These are phyloP conservation scores for Scytalidium sp. DNA, from an alignment of 2,329 filamentous ascomycete species.

Conservation along the genomic window DNA sequence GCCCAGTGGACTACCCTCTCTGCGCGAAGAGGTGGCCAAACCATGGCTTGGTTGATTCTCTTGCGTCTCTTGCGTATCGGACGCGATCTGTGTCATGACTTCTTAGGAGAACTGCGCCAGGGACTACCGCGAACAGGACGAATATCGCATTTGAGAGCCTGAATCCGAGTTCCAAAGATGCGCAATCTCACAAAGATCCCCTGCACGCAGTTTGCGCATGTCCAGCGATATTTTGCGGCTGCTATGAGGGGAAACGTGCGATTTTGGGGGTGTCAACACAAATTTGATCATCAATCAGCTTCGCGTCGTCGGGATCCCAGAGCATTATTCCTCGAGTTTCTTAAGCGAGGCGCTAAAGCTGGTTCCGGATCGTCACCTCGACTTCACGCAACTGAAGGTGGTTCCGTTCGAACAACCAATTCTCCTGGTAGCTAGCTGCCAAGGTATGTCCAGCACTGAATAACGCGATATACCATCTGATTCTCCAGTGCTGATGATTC, in stretches of 20 bases:
- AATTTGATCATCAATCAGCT: conserved; percentile 29
- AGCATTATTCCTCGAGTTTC: not conserved
- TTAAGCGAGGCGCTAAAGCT: not conserved
- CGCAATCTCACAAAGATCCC: conserved; percentile 44
- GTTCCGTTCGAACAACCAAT: conserved; percentile 1
- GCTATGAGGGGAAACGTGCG: conserved; percentile 20
- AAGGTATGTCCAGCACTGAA: conserved; percentile 6
- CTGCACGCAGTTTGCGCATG: conserved; percentile 52
- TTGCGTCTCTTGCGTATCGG: conserved; percentile 25
- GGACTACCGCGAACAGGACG: conserved; percentile 49
- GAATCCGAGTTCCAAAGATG: conserved; percentile 52
- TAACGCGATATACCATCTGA: not conserved
- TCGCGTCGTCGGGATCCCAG: not conserved
- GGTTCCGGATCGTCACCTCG: not conserved
- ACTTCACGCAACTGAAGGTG: not conserved
- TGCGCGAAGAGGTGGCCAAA: conserved; percentile 11
- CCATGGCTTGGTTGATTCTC: conserved; percentile 26
- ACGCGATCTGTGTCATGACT: conserved; percentile 32
- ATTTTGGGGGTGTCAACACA: conserved; percentile 48
- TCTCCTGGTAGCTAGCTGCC: conserved; percentile 1
- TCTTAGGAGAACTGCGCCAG: conserved; percentile 20
- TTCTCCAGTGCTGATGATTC: not conserved
- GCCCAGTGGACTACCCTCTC: conserved; percentile 2
- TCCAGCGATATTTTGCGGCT: conserved; percentile 44
- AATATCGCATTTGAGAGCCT: conserved; percentile 54